A percentile compares a stretch with the other conserved stretches of the same genome.
These are phyloP conservation scores for Penicillium rolfsii DNA, from an alignment of 2,329 filamentous ascomycete species.

Conservation along the genomic window DNA sequence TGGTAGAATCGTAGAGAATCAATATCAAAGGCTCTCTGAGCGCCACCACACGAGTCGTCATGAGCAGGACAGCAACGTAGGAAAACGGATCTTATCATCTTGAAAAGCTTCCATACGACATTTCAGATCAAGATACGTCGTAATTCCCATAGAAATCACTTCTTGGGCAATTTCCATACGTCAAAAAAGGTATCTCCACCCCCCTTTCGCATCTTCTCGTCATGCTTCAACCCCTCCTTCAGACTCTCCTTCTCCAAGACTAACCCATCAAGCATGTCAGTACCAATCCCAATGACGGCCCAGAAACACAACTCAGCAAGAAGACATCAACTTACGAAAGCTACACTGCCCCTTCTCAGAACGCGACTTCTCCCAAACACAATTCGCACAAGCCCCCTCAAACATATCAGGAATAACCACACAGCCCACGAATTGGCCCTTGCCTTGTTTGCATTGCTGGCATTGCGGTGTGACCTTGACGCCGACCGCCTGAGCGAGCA, in stretches of 20 bases:
- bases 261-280: background rate
- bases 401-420: background rate
- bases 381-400: conserved; percentile 5
- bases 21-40: background rate
- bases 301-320: background rate
- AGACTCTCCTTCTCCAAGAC: background rate
- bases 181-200: background rate
- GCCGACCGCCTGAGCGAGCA: conserved; percentile 4
- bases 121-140: background rate
- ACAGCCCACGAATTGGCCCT: conserved; percentile 9
- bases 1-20: background rate
- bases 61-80: background rate
- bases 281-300: background rate
- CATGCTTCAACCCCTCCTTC: background rate
- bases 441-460: background rate
- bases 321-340: background rate
- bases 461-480: background rate
- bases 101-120: background rate
- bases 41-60: background rate
- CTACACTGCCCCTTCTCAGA: background rate
- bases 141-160: background rate
- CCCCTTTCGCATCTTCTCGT: background rate
- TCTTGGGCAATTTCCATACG: background rate
- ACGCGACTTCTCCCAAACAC: background rate
- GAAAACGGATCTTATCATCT: background rate